phyloP scores from a whole-genome alignment of 345 rosid species.

The Murraya paniculata region DNA sequence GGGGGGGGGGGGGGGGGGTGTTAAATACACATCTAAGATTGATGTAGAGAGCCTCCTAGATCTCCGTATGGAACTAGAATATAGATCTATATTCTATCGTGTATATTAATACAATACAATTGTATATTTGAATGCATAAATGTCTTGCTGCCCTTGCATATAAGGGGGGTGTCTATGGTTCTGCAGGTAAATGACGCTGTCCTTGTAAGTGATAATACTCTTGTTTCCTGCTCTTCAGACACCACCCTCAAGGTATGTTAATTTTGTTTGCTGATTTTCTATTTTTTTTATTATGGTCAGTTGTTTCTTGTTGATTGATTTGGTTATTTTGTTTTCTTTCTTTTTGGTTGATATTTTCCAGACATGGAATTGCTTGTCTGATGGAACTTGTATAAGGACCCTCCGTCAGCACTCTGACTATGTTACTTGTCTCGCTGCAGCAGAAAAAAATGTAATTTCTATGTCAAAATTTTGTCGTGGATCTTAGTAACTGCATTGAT shows the following conservation, averaged over 20 bases:
- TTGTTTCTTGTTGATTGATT: conserved; percentile 19
- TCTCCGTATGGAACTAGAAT: neutral
- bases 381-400: conserved; percentile 81
- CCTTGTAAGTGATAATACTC: conserved; percentile 71
- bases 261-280: conserved; percentile 7
- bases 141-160: neutral
- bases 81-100: neutral
- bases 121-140: neutral
- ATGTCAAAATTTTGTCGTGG: conserved; percentile 22
- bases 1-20: too few relatives aligned
- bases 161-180: conserved; percentile 15
- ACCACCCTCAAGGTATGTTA: conserved; percentile 83
- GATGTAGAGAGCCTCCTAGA: conserved; percentile 1
- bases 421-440: conserved; percentile 89
- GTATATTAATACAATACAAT: neutral
- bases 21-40: conserved; percentile 3
- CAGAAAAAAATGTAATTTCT: conserved; percentile 86
- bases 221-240: conserved; percentile 96
- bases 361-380: conserved; percentile 89
- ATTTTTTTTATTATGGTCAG: neutral
- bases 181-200: conserved; percentile 89
- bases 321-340: conserved; percentile 8
- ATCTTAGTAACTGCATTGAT: conserved; percentile 27
- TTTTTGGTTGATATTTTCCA: conserved; percentile 25
- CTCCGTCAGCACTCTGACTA: conserved; percentile 96